Conservation (phyloP, 1,284 basidiomycete genomes). For the Marasmius oreades region DNA sequence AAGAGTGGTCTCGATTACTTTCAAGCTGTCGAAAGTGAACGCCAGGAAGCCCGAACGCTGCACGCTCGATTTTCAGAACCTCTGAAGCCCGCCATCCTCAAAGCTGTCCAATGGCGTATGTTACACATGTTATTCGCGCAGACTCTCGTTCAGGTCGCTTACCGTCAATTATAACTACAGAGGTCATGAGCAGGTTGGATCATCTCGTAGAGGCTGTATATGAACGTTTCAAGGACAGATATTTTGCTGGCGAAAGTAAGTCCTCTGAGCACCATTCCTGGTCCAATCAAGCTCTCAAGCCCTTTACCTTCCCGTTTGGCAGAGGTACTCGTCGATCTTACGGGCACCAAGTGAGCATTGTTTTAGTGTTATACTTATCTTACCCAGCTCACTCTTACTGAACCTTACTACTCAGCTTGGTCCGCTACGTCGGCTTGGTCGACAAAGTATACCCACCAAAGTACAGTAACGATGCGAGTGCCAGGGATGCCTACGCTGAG, state of each 20-base stretch:
- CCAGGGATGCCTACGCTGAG: slow-evolving; percentile 34
- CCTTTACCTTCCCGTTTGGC: slow-evolving; percentile 12
- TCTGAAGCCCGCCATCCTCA: slow-evolving; percentile 88
- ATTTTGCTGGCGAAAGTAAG: slow-evolving; percentile 88
- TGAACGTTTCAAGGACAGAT: slow-evolving; percentile 94
- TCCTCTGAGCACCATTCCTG: slow-evolving; percentile 21
- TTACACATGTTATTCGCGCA: slow-evolving; percentile 24
- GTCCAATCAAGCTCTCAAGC: slow-evolving; percentile 17
- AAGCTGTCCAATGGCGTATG: slow-evolving; percentile 94
- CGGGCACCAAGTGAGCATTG: slow-evolving; percentile 69
- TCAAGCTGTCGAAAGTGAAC: slow-evolving; percentile 89
- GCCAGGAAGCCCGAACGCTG: slow-evolving; percentile 81
- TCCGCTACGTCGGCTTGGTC: slow-evolving; percentile 75
- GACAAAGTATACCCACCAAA: slow-evolving; percentile 74
- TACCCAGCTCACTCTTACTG: slow-evolving; percentile 5
- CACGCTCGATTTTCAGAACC: slow-evolving; percentile 90
- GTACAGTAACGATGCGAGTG: slow-evolving; percentile 40
- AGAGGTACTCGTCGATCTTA: slow-evolving; percentile 83
- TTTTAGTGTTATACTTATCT: slow-evolving; percentile 20
- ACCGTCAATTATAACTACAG: slow-evolving; percentile 38
- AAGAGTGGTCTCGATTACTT: slow-evolving; percentile 94
- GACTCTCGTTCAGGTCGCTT: slow-evolving; percentile 14
- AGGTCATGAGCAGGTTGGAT: slow-evolving; percentile 94
- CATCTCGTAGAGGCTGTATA: slow-evolving; percentile 91
- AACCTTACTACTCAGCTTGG: slow-evolving; percentile 17